Percentiles rank a stretch among this genome's conserved stretches.
These are phyloP conservation scores for Porogramme epimiltina DNA, from an alignment of 1,284 basidiomycete genomes.

Conservation along the genomic window DNA sequence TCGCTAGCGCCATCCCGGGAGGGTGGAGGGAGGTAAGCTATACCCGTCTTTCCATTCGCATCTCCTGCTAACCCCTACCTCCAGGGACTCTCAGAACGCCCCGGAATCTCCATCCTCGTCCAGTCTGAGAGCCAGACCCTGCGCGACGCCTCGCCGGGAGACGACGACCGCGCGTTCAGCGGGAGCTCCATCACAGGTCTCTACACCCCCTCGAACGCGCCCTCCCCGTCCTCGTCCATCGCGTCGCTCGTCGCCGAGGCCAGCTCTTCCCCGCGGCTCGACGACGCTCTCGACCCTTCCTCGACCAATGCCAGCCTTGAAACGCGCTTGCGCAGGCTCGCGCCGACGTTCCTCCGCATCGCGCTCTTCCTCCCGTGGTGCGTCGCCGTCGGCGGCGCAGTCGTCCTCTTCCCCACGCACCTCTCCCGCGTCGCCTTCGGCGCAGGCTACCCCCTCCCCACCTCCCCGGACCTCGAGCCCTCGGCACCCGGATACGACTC, in stretches of 20 bases:
- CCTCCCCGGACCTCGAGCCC: too few relatives aligned
- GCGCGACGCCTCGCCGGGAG: background rate
- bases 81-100: background rate
- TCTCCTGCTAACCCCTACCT: too few relatives aligned
- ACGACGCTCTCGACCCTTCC: conserved; percentile 1
- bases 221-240: background rate
- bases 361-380: conserved; percentile 52
- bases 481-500: background rate
- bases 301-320: background rate
- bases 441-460: conserved; percentile 38
- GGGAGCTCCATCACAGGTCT: conserved; percentile 6
- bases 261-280: conserved; percentile 1
- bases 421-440: conserved; percentile 42
- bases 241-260: background rate
- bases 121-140: background rate
- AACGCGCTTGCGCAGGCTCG: background rate
- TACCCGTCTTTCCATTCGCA: background rate
- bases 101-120: conserved; percentile 11
- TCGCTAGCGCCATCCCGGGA: background rate
- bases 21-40: background rate
- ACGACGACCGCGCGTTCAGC: background rate
- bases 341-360: conserved; percentile 14
- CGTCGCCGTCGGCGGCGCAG: conserved; percentile 43
- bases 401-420: conserved; percentile 41
- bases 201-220: conserved; percentile 5